Conservation (phyloP, 345 rosid genomes). For the Salix koriyanagi region DNA sequence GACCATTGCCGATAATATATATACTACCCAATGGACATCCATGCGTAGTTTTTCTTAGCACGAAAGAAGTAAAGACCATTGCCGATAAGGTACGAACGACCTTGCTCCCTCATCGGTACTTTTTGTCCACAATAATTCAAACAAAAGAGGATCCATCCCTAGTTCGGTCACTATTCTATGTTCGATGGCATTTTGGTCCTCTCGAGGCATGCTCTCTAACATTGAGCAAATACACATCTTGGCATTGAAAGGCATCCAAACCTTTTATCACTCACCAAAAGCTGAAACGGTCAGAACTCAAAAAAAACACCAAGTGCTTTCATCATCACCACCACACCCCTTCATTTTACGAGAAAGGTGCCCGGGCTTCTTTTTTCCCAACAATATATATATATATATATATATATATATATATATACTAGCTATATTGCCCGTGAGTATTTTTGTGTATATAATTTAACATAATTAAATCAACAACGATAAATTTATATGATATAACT, state of each 20-base stretch:
- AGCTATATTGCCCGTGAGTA: too few species aligned
- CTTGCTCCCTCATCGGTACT: not conserved
- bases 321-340: conserved; percentile 18
- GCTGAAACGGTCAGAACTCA: conserved; percentile 8
- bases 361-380: conserved; percentile 6
- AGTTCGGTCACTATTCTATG: not conserved
- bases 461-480: too few species aligned
- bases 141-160: not conserved
- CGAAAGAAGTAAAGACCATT: not conserved
- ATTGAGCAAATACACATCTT: not conserved
- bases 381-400: too few species aligned
- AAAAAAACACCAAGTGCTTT: conserved; percentile 8
- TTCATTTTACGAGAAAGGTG: conserved; percentile 25
- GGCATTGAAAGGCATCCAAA: conserved; percentile 14
- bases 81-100: not conserved
- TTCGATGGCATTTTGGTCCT: not conserved
- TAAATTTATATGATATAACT: too few species aligned
- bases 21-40: too few species aligned
- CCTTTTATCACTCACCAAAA: conserved; percentile 24
- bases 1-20: too few species aligned
- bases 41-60: not conserved
- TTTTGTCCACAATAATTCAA: not conserved
- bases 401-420: too few species aligned
- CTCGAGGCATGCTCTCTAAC: not conserved
- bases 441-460: too few species aligned